phyloP scores from a whole-genome alignment of 148 eudicot genomes.

The Cornus kousa region DNA sequence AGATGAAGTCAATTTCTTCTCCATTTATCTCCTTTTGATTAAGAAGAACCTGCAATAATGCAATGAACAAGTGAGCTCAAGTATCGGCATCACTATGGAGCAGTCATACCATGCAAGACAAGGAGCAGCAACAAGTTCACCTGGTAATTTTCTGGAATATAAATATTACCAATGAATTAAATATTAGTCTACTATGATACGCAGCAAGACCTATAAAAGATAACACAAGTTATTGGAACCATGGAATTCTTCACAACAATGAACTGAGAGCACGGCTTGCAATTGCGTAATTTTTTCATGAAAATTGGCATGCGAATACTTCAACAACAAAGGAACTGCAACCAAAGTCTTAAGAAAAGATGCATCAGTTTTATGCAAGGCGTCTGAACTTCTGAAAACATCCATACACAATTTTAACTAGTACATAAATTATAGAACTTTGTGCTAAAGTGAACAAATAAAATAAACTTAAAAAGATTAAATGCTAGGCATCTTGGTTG shows the following conservation, averaged over 20 bases:
- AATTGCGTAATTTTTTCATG: no score
- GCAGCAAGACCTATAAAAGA: neutral
- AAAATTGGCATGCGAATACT: neutral
- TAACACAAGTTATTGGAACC: neutral
- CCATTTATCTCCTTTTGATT: slow-evolving; percentile 72
- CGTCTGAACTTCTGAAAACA: neutral
- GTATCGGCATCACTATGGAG: neutral
- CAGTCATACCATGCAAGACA: no score
- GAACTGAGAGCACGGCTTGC: neutral
- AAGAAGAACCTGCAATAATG: slow-evolving; percentile 69
- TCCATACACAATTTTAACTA: neutral
- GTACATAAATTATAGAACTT: neutral
- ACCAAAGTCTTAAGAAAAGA: neutral
- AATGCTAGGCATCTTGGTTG: no score
- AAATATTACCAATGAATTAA: neutral
- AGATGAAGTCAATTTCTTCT: slow-evolving; percentile 66
- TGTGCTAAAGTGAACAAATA: neutral
- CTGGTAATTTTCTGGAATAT: neutral
- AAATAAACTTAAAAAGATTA: neutral
- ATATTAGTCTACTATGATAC: neutral
- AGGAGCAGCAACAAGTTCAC: neutral
- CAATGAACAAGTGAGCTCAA: slow-evolving; percentile 16
- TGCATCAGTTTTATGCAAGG: neutral
- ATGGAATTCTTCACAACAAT: neutral
- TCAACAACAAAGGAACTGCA: neutral